These are phyloP conservation scores for Phaseolus lunatus DNA, from an alignment of 306 rosid genomes.

Conservation along the genomic window DNA sequence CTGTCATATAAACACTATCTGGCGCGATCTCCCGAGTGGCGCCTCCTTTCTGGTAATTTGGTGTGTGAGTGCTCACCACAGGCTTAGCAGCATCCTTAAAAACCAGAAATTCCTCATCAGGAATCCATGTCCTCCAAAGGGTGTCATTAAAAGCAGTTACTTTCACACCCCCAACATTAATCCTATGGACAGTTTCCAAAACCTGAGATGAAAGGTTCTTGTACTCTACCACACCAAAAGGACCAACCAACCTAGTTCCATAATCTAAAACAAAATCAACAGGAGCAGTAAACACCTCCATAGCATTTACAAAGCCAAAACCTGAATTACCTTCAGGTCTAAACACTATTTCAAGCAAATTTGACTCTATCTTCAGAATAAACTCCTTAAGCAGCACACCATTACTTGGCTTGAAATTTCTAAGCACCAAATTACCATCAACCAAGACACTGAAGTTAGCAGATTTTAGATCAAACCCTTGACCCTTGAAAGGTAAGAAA, in stretches of 20 bases:
- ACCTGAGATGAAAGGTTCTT: conserved; percentile 66
- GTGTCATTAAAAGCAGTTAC: conserved; percentile 86
- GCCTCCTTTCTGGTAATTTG: conserved; percentile 74
- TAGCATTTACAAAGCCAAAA: conserved; percentile 77
- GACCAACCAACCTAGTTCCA: conserved; percentile 63
- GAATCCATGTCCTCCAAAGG: conserved; percentile 90
- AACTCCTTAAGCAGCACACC: conserved; percentile 60
- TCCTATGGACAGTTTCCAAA: conserved; percentile 79
- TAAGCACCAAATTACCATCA: conserved; percentile 52
- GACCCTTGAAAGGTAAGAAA: conserved; percentile 72
- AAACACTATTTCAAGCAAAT: conserved; percentile 62
- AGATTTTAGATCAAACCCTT: conserved; percentile 51
- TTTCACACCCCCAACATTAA: conserved; percentile 82
- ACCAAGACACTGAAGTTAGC: conserved; percentile 66
- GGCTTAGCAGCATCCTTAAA: conserved; percentile 67
- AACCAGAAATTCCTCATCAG: conserved; percentile 71
- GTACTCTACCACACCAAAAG: conserved; percentile 55
- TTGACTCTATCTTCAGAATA: conserved; percentile 56
- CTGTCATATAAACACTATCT: conserved; percentile 81
- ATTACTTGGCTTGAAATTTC: conserved; percentile 37
- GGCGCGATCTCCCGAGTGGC: conserved; percentile 77
- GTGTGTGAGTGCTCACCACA: conserved; percentile 53
- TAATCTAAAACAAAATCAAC: conserved; percentile 63
- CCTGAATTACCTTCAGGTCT: conserved; percentile 56
- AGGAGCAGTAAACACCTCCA: conserved; percentile 82